These are phyloP conservation scores for Leptosphaerulina australis DNA, from an alignment of 2,329 filamentous ascomycete genomes.

Conservation along the genomic window DNA sequence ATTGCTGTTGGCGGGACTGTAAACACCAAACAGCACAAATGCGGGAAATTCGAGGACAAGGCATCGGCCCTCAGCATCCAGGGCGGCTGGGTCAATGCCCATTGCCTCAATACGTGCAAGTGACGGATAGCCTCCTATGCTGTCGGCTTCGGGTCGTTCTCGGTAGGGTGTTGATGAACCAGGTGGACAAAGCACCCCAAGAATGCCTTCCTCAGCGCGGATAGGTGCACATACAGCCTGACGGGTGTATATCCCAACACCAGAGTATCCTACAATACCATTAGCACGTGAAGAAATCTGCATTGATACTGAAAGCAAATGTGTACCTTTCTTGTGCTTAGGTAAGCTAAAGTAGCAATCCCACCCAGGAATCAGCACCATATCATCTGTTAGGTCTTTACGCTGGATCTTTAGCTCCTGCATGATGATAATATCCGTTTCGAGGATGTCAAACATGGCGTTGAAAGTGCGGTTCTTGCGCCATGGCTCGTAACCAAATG, in stretches of 20 bases:
- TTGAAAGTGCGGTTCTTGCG: conserved; percentile 54
- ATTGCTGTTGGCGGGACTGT: conserved; percentile 88
- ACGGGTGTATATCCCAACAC: conserved; percentile 93
- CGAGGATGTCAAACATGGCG: conserved; percentile 91
- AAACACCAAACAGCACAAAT: conserved; percentile 91
- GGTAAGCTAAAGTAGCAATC: conserved; percentile 95
- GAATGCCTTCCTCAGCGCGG: conserved; percentile 90
- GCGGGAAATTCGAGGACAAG: conserved; percentile 91
- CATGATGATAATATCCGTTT: conserved; percentile 91
- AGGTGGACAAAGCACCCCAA: conserved; percentile 77
- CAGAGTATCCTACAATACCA: conserved; percentile 76
- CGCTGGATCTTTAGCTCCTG: conserved; percentile 96
- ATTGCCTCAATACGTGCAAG: conserved; percentile 67
- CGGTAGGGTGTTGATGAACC: conserved; percentile 73
- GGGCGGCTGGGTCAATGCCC: conserved; percentile 67
- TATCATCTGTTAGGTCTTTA: conserved; percentile 90
- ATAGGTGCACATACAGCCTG: conserved; percentile 84
- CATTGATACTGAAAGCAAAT: not conserved
- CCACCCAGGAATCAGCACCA: conserved; percentile 94
- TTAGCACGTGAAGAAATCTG: conserved; percentile 20
- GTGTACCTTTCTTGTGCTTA: conserved; percentile 84
- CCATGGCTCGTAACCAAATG: conserved; percentile 61
- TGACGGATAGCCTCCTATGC: conserved; percentile 88
- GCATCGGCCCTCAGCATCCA: conserved; percentile 92
- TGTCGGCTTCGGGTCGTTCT: conserved; percentile 72